Percentiles rank a stretch among this genome's conserved stretches.
Evolutionary conservation across 257 asterid genomes (phyloP).

Genomic region (Linaria vulgaris): DNA sequence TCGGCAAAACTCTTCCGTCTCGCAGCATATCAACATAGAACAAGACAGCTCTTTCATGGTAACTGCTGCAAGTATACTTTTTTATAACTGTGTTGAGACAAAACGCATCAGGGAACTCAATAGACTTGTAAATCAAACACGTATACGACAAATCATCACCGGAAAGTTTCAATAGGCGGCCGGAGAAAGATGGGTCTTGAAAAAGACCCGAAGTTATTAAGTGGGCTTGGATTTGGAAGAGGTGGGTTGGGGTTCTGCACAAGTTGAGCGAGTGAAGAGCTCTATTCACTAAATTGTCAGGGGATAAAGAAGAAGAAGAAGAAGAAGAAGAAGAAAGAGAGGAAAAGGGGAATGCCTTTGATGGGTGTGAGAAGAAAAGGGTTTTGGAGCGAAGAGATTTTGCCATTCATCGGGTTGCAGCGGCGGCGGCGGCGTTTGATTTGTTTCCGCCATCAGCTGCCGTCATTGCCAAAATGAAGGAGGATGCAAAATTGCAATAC

Average conservation of each 20-base stretch:
- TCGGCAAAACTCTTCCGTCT: slow-evolving; percentile 47
- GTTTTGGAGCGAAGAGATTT: slow-evolving; percentile 32
- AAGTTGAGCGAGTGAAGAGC: slow-evolving; percentile 43
- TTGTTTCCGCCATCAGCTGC: slow-evolving; percentile 36
- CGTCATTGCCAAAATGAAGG: slow-evolving; percentile 22
- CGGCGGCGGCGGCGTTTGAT: slow-evolving; percentile 8
- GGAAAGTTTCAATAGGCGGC: slow-evolving; percentile 56
- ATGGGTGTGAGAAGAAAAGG: slow-evolving; percentile 25
- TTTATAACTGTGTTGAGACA: slow-evolving; percentile 66
- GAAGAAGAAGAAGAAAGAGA: slow-evolving; percentile 12
- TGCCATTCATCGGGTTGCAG: slow-evolving; percentile 35
- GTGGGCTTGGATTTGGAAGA: slow-evolving; percentile 61
- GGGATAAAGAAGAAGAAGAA: too few relatives aligned
- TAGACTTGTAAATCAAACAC: slow-evolving; percentile 43
- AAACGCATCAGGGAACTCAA: slow-evolving; percentile 55
- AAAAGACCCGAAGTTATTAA: slow-evolving; percentile 55
- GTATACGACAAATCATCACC: slow-evolving; percentile 41
- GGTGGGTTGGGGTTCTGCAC: slow-evolving; percentile 42
- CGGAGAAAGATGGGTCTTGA: slow-evolving; percentile 55
- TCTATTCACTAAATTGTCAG: slow-evolving; percentile 29
- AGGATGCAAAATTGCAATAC: not conserved
- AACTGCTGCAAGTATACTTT: slow-evolving; percentile 42
- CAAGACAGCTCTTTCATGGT: slow-evolving; percentile 39
- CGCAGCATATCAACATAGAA: slow-evolving; percentile 58
- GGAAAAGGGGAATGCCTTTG: slow-evolving; percentile 27